phyloP scores from a whole-genome alignment of 2,329 filamentous ascomycete species.

The Colletotrichum tropicicola region DNA sequence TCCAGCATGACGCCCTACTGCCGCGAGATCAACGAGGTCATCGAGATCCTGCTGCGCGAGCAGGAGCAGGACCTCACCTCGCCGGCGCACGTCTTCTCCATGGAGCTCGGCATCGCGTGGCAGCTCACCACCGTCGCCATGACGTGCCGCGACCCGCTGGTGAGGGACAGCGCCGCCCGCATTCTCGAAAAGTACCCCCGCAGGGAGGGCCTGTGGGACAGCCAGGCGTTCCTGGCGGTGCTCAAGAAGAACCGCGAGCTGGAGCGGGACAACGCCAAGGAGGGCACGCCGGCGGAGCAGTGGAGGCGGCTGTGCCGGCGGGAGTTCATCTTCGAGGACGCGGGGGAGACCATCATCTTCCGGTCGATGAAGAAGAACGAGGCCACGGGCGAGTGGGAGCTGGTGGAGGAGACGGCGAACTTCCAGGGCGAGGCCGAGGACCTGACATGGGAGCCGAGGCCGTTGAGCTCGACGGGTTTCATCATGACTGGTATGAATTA shows the following conservation, averaged over 20 bases:
- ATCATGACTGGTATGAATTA: slow-evolving; percentile 39
- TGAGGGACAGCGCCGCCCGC: slow-evolving; percentile 49
- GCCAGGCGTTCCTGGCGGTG: slow-evolving; percentile 48
- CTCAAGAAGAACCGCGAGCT: slow-evolving; percentile 46
- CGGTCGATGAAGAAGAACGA: slow-evolving; percentile 43
- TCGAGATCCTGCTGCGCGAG: slow-evolving; percentile 44
- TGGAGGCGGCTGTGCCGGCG: slow-evolving; percentile 50
- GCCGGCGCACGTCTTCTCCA: slow-evolving; percentile 47
- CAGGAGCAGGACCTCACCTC: slow-evolving; percentile 28
- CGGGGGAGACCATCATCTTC: slow-evolving; percentile 41
- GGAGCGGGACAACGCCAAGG: slow-evolving; percentile 41
- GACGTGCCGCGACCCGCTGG: slow-evolving; percentile 47
- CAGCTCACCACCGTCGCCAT: slow-evolving; percentile 51
- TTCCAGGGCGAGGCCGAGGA: slow-evolving; percentile 39
- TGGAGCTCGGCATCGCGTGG: slow-evolving; percentile 57
- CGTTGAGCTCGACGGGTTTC: slow-evolving; percentile 44
- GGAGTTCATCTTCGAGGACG: slow-evolving; percentile 50
- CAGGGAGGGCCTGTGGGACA: slow-evolving; percentile 54
- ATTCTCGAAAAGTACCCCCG: slow-evolving; percentile 51
- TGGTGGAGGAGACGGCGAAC: slow-evolving; percentile 48
- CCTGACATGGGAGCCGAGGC: slow-evolving; percentile 45
- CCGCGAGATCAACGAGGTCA: slow-evolving; percentile 48
- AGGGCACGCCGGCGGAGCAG: slow-evolving; percentile 45
- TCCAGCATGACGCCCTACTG: slow-evolving; percentile 51
- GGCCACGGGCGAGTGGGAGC: slow-evolving; percentile 43